Base-by-base conservation (phyloP, 139 green algal species). In the Chlamydomonas eustigma region DNA sequence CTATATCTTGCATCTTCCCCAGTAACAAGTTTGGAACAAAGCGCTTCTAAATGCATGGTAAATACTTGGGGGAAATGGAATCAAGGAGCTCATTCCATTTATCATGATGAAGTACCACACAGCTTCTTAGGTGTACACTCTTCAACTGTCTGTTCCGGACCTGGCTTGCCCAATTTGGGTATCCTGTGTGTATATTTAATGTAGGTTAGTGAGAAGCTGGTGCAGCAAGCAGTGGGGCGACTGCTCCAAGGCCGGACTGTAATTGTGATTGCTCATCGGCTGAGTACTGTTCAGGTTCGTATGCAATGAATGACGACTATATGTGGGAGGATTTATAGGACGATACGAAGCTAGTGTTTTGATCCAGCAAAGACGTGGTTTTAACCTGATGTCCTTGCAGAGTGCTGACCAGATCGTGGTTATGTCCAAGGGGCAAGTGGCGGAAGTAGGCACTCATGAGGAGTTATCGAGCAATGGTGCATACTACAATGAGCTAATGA, bases 231-330 rank as follows among this genome's bases (percentile, higher is more conserved):
- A 2, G 83, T 98, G 58, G 88, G 96, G 68, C 82, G 91, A 0
- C 83, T 97, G 1, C 91, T 98, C 82, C 37, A 77, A 25, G 90
- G 87, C n/a, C 85, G 92, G 39, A 98, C 94, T 0, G 89, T 95
- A 65, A 80, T 98, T 4, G 91, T 98, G 50, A 97, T 98, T 36
- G 94, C 94, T 2, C 94, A 98, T 83, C 66, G 92, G 28, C 81
- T 96, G 50, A 88, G 82, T 35, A 95, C 91, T 0, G 89, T 97
- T 30, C 86, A 44, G 33, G 52, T 68, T 25, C 4, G 52, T 31
- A 5, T 4, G 52, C 4, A 4, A 28, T 25, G 52, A 68, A 22
- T 58, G 12, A 58, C 12, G 44, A 22, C 12, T 28, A n/a, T n/a
- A n/a, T n/a, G n/a, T n/a, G n/a, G n/a, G n/a, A n/a, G n/a, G n/a